phyloP scores from a whole-genome alignment of 129 eudicot species.

The Tanacetum coccineum region DNA sequence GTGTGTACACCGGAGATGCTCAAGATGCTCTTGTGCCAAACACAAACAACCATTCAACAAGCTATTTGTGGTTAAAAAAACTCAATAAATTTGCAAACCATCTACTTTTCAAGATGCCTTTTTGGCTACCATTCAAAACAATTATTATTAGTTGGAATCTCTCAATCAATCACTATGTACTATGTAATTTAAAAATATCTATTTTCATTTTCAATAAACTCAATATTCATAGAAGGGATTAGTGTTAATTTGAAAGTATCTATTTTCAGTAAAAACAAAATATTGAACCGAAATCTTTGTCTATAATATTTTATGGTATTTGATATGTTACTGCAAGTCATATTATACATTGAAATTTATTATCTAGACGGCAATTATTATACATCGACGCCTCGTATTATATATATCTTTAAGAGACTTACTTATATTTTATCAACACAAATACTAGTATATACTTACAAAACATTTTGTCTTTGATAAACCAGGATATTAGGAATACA shows the following conservation, averaged over 20 bases:
- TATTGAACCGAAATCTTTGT: background rate
- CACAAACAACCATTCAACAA: constrained; percentile 18
- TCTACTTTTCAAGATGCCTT: constrained; percentile 39
- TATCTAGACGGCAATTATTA: too few relatives aligned
- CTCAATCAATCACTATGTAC: constrained; percentile 19
- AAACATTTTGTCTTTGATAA: too few relatives aligned
- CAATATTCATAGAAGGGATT: too few relatives aligned
- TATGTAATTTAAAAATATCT: too few relatives aligned
- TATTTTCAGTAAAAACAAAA: background rate
- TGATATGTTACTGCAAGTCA: too few relatives aligned
- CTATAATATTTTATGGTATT: background rate
- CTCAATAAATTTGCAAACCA: constrained; percentile 22
- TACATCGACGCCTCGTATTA: too few relatives aligned
- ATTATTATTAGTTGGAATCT: constrained; percentile 18
- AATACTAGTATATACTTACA: too few relatives aligned
- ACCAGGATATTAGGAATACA: background rate
- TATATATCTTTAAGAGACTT: too few relatives aligned
- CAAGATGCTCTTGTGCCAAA: constrained; percentile 18
- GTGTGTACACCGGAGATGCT: background rate
- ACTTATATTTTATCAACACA: too few relatives aligned
- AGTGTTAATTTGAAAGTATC: background rate
- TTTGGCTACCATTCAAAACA: constrained; percentile 20
- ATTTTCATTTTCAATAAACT: too few relatives aligned
- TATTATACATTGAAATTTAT: too few relatives aligned
- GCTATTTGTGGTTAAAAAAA: constrained; percentile 6